Percentiles rank a stretch among this genome's conserved stretches.
These are phyloP conservation scores for Leucosporidium creatinivorum DNA, from an alignment of 768 basidiomycete species.

Conservation along the genomic window DNA sequence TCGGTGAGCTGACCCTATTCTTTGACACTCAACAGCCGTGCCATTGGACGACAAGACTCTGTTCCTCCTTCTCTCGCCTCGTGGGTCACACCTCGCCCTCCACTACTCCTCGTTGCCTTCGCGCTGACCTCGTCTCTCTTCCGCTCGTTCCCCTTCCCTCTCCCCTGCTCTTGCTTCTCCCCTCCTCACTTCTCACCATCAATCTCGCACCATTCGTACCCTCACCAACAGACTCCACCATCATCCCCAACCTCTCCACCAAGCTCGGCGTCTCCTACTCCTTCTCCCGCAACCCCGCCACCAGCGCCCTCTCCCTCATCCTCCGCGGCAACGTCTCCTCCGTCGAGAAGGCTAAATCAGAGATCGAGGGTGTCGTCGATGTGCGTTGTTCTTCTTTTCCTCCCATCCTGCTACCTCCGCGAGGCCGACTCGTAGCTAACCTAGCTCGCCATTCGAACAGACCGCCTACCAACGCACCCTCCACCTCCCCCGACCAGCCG, in stretches of 20 bases:
- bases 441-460: too few species aligned
- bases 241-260: constrained; percentile 2
- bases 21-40: background rate
- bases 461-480: too few species aligned
- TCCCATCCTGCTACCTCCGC: too few species aligned
- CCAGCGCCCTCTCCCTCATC: constrained; percentile 4
- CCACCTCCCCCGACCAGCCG: too few species aligned
- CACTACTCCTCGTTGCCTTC: background rate
- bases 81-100: background rate
- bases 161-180: too few species aligned
- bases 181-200: background rate
- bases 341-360: background rate
- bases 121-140: background rate
- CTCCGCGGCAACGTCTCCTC: background rate
- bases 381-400: background rate
- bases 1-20: too few species aligned
- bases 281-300: constrained; percentile 9
- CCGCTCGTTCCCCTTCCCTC: too few species aligned
- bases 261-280: constrained; percentile 11
- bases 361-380: constrained; percentile 20
- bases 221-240: constrained; percentile 11
- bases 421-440: too few species aligned
- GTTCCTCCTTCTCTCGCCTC: constrained; percentile 27
- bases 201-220: too few species aligned
- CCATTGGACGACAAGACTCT: constrained; percentile 14